Evolutionary conservation across 495 filamentous ascomycete genomes (phyloP).

Genomic region (Neurospora intermedia): DNA sequence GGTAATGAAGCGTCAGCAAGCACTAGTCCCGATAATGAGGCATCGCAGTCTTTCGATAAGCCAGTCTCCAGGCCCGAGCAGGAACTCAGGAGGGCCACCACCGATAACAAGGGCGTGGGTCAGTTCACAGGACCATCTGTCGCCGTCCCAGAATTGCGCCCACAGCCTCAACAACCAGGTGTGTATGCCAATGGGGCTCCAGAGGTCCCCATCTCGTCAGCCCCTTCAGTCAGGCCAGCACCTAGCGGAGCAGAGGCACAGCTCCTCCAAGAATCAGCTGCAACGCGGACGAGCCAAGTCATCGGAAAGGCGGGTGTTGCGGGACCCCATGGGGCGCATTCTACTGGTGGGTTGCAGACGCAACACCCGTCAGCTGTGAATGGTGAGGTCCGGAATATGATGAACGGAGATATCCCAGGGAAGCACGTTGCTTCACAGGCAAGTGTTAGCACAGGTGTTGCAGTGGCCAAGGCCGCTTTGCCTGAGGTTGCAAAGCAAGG

Average conservation of each 20-base stretch:
- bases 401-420: neutral
- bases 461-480: neutral
- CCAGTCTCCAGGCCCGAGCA: neutral
- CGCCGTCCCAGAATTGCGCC: conserved; percentile 3
- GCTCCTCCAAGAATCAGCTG: conserved; percentile 30
- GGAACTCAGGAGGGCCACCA: neutral
- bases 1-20: conserved; percentile 36
- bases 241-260: conserved; percentile 29
- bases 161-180: neutral
- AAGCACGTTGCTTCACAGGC: neutral
- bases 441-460: neutral
- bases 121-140: conserved; percentile 3
- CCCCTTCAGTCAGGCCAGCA: neutral
- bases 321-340: neutral
- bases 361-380: neutral
- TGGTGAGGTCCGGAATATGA: neutral
- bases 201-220: neutral
- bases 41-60: conserved; percentile 26
- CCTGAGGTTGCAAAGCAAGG: neutral
- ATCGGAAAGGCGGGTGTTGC: neutral
- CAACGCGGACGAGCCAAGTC: conserved; percentile 10
- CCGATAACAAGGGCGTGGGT: neutral
- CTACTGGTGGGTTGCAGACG: neutral
- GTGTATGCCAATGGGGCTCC: neutral
- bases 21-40: conserved; percentile 45